Percentiles rank a stretch among this genome's conserved stretches.
Conservation (phyloP, 2,329 filamentous ascomycete species). For the Cercospora sesami region DNA sequence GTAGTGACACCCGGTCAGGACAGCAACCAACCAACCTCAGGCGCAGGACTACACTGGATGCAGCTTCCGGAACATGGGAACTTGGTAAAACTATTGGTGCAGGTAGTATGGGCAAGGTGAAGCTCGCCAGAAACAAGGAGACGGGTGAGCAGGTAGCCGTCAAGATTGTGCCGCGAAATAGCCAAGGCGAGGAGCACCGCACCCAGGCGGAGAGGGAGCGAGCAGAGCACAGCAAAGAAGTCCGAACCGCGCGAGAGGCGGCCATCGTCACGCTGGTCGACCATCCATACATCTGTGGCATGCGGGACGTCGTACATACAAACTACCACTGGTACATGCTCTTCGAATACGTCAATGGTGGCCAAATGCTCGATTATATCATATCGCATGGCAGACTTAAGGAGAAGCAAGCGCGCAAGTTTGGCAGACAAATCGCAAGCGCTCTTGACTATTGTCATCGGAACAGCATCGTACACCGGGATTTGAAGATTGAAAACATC, state of each 20-base stretch:
- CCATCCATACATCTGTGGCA: slow-evolving; percentile 92
- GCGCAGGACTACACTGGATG: slow-evolving; percentile 78
- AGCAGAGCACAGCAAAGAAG: slow-evolving; percentile 94
- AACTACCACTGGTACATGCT: slow-evolving; percentile 99
- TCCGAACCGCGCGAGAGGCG: slow-evolving; percentile 89
- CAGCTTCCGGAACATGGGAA: slow-evolving; percentile 83
- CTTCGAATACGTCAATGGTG: slow-evolving; percentile 97
- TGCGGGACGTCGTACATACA: slow-evolving; percentile 92
- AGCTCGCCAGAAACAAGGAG: slow-evolving; percentile 86
- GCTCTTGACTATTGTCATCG: slow-evolving; percentile 96
- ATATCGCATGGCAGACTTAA: slow-evolving; percentile 97
- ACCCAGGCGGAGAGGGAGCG: slow-evolving; percentile 74
- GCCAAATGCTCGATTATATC: slow-evolving; percentile 99
- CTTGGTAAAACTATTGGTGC: slow-evolving; percentile 96
- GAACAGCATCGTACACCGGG: slow-evolving; percentile 96
- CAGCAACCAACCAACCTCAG: slow-evolving; percentile 43
- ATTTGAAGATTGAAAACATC: slow-evolving; percentile 98
- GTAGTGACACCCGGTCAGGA: slow-evolving; percentile 9
- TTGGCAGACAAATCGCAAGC: slow-evolving; percentile 94
- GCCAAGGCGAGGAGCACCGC: slow-evolving; percentile 73
- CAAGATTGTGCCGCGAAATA: slow-evolving; percentile 92
- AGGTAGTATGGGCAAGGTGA: slow-evolving; percentile 98
- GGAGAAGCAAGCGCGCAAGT: slow-evolving; percentile 97
- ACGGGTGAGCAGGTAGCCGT: slow-evolving; percentile 93
- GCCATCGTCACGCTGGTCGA: slow-evolving; percentile 93